Evolutionary conservation across 2,329 filamentous ascomycete species (phyloP).

Genomic region (Aspergillus sp.): DNA sequence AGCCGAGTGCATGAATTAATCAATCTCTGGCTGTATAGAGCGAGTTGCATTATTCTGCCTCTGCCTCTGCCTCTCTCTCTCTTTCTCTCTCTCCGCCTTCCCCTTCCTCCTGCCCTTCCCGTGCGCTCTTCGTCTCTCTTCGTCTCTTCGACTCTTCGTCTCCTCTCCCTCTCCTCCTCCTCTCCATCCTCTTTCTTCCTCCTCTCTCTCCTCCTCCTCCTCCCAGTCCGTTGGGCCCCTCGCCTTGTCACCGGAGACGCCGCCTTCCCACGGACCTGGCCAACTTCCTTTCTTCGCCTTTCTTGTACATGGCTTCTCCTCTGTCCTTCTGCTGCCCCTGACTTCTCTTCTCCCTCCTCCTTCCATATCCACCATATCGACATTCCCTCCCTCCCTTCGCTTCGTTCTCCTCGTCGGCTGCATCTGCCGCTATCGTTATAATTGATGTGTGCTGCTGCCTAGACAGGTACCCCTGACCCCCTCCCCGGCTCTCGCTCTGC

Average conservation of each 20-base stretch:
- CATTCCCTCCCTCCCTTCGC: slow-evolving; percentile 15
- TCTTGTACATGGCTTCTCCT: slow-evolving; percentile 26
- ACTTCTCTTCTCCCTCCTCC: slow-evolving; percentile 12
- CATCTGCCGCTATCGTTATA: slow-evolving; percentile 22
- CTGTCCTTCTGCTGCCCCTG: slow-evolving; percentile 15
- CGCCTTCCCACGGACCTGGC: slow-evolving; percentile 21
- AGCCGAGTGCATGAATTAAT: no score
- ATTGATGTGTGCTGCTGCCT: slow-evolving; percentile 18
- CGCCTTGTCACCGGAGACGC: slow-evolving; percentile 20
- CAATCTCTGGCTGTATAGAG: no score
- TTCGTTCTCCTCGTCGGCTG: slow-evolving; percentile 15
- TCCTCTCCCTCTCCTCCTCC: slow-evolving; percentile 14
- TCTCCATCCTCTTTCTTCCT: slow-evolving; percentile 22
- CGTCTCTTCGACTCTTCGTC: slow-evolving; percentile 21
- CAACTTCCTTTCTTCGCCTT: slow-evolving; percentile 12
- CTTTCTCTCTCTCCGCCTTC: slow-evolving; percentile 17
- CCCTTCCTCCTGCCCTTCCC: slow-evolving; percentile 13
- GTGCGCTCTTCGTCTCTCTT: slow-evolving; percentile 24
- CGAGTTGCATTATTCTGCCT: no score
- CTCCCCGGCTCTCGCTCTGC: background rate
- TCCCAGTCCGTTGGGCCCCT: slow-evolving; percentile 16
- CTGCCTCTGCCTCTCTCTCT: slow-evolving; percentile 22
- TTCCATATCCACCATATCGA: slow-evolving; percentile 11
- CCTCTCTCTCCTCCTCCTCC: slow-evolving; percentile 13
- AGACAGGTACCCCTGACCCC: slow-evolving; percentile 21